A percentile compares a stretch with the other conserved stretches of the same genome.
Evolutionary conservation across 192 early-diverging fungal genomes (phyloP).

Genomic region (Linnemannia elongata): DNA sequence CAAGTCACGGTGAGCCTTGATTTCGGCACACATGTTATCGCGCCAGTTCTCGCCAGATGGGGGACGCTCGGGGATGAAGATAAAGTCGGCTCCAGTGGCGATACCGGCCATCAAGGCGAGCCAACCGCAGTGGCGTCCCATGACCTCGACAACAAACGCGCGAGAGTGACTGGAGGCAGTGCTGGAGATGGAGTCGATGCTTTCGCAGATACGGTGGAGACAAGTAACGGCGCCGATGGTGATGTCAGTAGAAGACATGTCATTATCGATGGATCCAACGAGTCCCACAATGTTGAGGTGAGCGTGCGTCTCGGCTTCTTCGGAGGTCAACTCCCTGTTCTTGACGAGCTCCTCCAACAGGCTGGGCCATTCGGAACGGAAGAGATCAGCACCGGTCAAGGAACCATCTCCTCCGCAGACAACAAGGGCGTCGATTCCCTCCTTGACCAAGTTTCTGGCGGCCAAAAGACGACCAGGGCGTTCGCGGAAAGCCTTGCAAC

Average conservation of each 20-base stretch:
- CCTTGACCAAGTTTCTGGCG: conserved; percentile 87
- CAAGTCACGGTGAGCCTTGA: conserved; percentile 73
- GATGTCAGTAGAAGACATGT: conserved; percentile 90
- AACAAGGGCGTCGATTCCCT: conserved; percentile 95
- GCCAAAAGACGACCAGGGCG: conserved; percentile 87
- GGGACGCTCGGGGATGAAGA: conserved; percentile 96
- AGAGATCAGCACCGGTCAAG: conserved; percentile 93
- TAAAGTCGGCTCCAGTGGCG: conserved; percentile 92
- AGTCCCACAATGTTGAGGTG: conserved; percentile 95
- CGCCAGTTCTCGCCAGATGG: conserved; percentile 92
- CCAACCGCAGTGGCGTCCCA: conserved; percentile 99
- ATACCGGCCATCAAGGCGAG: conserved; percentile 89
- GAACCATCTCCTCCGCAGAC: conserved; percentile 98
- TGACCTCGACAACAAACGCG: conserved; percentile 98
- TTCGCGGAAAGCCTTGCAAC: conserved; percentile 88
- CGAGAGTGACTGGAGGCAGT: conserved; percentile 96
- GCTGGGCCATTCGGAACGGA: conserved; percentile 92
- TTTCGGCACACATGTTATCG: conserved; percentile 85
- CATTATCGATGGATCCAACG: conserved; percentile 98
- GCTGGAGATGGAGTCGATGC: conserved; percentile 91
- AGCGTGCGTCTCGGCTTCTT: conserved; percentile 70
- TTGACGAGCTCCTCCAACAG: conserved; percentile 82
- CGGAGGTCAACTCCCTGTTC: conserved; percentile 62
- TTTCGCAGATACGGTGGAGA: conserved; percentile 96
- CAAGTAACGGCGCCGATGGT: conserved; percentile 96